phyloP scores from a whole-genome alignment of 2,329 filamentous ascomycete species.

The Pyricularia grisea region DNA sequence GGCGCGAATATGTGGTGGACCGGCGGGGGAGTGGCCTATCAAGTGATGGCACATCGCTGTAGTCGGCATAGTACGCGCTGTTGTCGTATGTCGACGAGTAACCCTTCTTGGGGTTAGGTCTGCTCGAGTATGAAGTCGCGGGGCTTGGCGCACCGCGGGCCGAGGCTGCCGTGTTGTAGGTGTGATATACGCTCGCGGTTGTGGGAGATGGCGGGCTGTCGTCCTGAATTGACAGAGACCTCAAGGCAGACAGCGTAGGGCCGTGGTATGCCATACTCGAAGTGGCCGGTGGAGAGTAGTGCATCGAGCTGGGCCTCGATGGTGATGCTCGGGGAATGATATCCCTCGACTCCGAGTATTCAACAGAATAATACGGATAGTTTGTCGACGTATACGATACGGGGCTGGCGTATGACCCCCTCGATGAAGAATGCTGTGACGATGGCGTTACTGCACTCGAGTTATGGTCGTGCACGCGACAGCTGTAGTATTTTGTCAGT shows the following conservation, averaged over 20 bases:
- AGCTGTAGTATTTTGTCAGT: conserved; percentile 26
- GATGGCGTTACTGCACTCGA: conserved; percentile 15
- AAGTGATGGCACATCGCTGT: conserved; percentile 29
- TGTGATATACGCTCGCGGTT: conserved; percentile 20
- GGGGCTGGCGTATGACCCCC: conserved; percentile 17
- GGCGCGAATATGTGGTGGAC: conserved; percentile 44
- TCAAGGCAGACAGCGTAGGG: conserved; percentile 45
- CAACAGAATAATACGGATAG: conserved; percentile 35
- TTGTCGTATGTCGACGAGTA: conserved; percentile 46
- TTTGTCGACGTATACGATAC: conserved; percentile 15
- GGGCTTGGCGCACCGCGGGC: conserved; percentile 41
- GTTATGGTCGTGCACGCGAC: conserved; percentile 43
- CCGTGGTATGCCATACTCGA: conserved; percentile 31
- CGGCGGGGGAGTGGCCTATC: conserved; percentile 50
- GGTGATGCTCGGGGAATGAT: conserved; percentile 56
- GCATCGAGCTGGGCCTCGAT: conserved; percentile 46
- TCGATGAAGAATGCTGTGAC: conserved; percentile 15
- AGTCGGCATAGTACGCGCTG: conserved; percentile 24
- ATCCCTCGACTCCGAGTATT: conserved; percentile 44
- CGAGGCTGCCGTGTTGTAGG: conserved; percentile 23
- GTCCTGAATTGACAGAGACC: conserved; percentile 43
- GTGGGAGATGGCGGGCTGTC: conserved; percentile 47
- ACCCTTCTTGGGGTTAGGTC: conserved; percentile 23
- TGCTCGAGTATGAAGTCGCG: conserved; percentile 39
- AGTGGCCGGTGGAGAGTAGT: conserved; percentile 44